Conservation (phyloP, 345 rosid genomes). For the Gossypium herbaceum region DNA sequence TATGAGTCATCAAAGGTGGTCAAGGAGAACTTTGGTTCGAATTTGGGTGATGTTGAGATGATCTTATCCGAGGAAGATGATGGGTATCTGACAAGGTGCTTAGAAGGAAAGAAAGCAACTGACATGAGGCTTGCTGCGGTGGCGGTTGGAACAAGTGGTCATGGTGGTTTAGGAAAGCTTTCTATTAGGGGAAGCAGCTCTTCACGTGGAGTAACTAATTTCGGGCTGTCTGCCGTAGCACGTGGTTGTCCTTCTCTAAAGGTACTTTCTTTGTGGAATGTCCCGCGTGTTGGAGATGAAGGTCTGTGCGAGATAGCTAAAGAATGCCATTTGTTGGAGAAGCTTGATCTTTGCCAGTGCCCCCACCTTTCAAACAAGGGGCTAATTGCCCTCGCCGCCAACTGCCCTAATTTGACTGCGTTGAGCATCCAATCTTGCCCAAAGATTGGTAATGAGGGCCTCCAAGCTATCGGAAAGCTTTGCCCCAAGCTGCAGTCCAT, state of each 20-base stretch:
- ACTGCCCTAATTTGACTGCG: slow-evolving; percentile 51
- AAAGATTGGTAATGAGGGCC: slow-evolving; percentile 56
- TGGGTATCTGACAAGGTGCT: slow-evolving; percentile 58
- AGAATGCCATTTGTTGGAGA: slow-evolving; percentile 57
- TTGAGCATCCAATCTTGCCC: slow-evolving; percentile 55
- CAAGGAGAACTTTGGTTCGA: slow-evolving; percentile 14
- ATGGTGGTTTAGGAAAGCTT: slow-evolving; percentile 69
- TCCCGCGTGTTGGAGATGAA: slow-evolving; percentile 53
- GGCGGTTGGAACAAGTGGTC: slow-evolving; percentile 58
- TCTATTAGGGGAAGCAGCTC: slow-evolving; percentile 52
- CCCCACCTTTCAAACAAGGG: slow-evolving; percentile 55
- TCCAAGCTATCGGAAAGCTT: slow-evolving; percentile 55
- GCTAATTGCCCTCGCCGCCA: slow-evolving; percentile 53
- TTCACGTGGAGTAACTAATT: slow-evolving; percentile 43
- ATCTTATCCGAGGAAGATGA: slow-evolving; percentile 32
- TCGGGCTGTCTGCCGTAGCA: slow-evolving; percentile 56
- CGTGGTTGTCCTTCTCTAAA: slow-evolving; percentile 61
- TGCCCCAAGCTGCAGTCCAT: slow-evolving; percentile 49
- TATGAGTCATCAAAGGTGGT: slow-evolving; percentile 16
- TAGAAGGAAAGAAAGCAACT: slow-evolving; percentile 75
- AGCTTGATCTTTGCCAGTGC: slow-evolving; percentile 65
- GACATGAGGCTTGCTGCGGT: slow-evolving; percentile 67
- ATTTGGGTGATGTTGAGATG: slow-evolving; percentile 39
- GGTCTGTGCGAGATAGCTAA: slow-evolving; percentile 51
- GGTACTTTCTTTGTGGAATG: slow-evolving; percentile 62